Evolutionary conservation across 495 filamentous ascomycete species (phyloP).

Genomic region (Aspergillus homomorphus): DNA sequence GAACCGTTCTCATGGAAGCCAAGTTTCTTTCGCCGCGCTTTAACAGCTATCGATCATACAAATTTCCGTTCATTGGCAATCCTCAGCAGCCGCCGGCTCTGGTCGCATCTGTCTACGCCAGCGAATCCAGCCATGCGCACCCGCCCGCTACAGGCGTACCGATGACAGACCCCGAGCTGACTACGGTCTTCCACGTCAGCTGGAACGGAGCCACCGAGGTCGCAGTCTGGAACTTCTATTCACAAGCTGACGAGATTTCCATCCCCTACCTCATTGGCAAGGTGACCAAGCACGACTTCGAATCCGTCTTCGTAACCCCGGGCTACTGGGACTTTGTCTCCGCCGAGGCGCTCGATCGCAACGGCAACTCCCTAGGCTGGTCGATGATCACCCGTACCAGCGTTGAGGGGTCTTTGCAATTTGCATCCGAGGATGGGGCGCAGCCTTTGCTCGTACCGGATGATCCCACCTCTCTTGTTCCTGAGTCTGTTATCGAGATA

Average conservation of each 20-base stretch:
- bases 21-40: slow-evolving; percentile 30
- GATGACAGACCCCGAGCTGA: background rate
- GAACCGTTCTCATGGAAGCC: slow-evolving; percentile 44
- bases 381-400: background rate
- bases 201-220: slow-evolving; percentile 47
- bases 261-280: slow-evolving; percentile 25
- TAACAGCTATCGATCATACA: slow-evolving; percentile 38
- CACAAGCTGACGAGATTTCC: slow-evolving; percentile 20
- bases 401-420: background rate
- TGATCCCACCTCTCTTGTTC: background rate
- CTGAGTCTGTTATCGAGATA: background rate
- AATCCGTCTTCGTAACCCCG: slow-evolving; percentile 32
- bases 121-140: slow-evolving; percentile 16
- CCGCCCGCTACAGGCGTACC: background rate
- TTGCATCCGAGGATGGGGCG: background rate
- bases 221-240: slow-evolving; percentile 34
- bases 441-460: background rate
- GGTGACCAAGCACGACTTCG: slow-evolving; percentile 34
- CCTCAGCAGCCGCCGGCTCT: slow-evolving; percentile 28
- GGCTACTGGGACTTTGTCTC: slow-evolving; percentile 35
- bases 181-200: slow-evolving; percentile 37
- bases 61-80: slow-evolving; percentile 31
- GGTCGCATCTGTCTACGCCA: slow-evolving; percentile 31
- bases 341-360: slow-evolving; percentile 28
- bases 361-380: slow-evolving; percentile 13